These are phyloP conservation scores for Fusarium coicis DNA, from an alignment of 2,329 filamentous ascomycete species.

Conservation along the genomic window DNA sequence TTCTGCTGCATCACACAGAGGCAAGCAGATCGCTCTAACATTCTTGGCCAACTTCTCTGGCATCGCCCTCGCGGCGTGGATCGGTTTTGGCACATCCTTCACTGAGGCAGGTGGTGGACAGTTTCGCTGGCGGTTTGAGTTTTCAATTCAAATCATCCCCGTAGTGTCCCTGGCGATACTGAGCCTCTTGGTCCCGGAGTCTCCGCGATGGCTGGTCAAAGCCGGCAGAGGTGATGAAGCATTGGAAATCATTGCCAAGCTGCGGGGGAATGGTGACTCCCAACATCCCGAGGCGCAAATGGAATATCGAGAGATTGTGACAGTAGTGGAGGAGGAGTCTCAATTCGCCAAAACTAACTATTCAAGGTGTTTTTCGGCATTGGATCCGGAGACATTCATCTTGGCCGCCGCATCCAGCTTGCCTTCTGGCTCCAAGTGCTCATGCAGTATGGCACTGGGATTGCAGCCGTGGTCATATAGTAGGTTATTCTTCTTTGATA, in stretches of 20 bases:
- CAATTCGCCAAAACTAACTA: constrained; percentile 53
- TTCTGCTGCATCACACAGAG: constrained; percentile 56
- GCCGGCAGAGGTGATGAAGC: constrained; percentile 5
- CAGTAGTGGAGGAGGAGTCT: constrained; percentile 48
- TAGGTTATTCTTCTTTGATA: not conserved
- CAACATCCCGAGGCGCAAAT: constrained; percentile 4
- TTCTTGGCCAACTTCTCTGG: constrained; percentile 64
- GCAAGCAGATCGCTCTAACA: constrained; percentile 57
- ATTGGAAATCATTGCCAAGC: constrained; percentile 1
- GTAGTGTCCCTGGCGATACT: not conserved
- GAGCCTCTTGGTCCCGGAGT: not conserved
- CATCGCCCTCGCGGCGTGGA: constrained; percentile 54
- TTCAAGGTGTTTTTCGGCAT: constrained; percentile 54
- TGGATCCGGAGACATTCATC: constrained; percentile 49
- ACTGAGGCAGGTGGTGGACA: constrained; percentile 25
- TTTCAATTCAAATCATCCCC: constrained; percentile 4
- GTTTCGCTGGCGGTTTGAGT: constrained; percentile 12
- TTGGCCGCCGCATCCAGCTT: constrained; percentile 53
- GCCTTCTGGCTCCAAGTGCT: constrained; percentile 52
- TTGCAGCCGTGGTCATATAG: constrained; percentile 23
- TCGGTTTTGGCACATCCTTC: constrained; percentile 48
- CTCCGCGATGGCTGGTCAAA: constrained; percentile 7
- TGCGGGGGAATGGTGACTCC: not conserved
- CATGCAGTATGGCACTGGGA: constrained; percentile 47
- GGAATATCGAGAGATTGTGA: constrained; percentile 52